A percentile compares a stretch with the other conserved stretches of the same genome.
phyloP scores from a whole-genome alignment of 805 yeast species.

The Yamadazyma laniorum region DNA sequence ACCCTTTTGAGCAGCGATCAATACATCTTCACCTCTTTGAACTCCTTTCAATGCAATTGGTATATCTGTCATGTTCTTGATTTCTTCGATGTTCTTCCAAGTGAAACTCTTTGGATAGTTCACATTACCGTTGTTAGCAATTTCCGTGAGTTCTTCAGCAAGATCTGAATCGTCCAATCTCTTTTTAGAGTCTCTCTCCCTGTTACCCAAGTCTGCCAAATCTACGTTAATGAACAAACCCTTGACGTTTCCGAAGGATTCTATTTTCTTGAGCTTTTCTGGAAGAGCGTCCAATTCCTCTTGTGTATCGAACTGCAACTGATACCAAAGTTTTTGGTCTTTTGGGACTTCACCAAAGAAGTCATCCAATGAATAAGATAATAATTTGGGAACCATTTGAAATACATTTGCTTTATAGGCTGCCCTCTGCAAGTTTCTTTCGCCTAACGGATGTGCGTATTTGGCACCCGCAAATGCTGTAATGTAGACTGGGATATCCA shows the following conservation, averaged over 20 bases:
- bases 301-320: conserved; percentile 26
- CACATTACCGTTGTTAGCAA: conserved; percentile 8
- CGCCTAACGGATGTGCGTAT: conserved; percentile 29
- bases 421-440: conserved; percentile 19
- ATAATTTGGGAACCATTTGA: conserved; percentile 31
- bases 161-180: conserved; percentile 9
- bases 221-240: conserved; percentile 35
- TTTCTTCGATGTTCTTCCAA: conserved; percentile 28
- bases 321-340: conserved; percentile 32
- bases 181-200: conserved; percentile 41
- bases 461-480: conserved; percentile 32
- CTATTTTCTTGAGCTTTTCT: conserved; percentile 24
- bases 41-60: conserved; percentile 67
- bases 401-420: conserved; percentile 29
- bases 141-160: conserved; percentile 6
- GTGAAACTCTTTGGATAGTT: conserved; percentile 16
- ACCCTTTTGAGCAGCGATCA: conserved; percentile 68
- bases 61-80: conserved; percentile 31
- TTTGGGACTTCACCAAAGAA: conserved; percentile 28
- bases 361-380: conserved; percentile 24
- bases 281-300: conserved; percentile 21
- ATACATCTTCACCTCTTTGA: conserved; percentile 75
- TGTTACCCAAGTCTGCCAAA: conserved; percentile 33
- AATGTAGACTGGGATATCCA: conserved; percentile 26
- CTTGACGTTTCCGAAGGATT: conserved; percentile 24